Conservation (phyloP, 306 rosid species). For the Dryas alaskensis region DNA sequence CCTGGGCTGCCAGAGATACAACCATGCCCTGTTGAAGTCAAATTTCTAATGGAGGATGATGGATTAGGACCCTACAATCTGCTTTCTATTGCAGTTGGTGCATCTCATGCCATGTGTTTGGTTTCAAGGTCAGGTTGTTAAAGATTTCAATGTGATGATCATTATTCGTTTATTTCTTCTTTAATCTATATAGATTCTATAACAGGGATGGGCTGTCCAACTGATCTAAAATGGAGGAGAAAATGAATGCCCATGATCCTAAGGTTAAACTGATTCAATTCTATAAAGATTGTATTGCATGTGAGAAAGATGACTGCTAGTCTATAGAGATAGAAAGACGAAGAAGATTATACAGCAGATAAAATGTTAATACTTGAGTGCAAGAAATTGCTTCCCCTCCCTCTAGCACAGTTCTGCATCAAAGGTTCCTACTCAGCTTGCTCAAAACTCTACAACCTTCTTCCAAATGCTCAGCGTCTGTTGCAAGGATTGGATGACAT, state of each 20-base stretch:
- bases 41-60: constrained; percentile 73
- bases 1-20: constrained; percentile 84
- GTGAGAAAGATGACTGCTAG: background rate
- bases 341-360: background rate
- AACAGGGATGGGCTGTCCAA: constrained; percentile 8
- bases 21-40: constrained; percentile 66
- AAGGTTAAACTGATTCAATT: background rate
- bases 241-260: background rate
- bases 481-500: constrained; percentile 2
- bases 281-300: background rate
- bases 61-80: constrained; percentile 71
- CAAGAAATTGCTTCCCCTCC: background rate
- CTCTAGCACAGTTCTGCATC: background rate
- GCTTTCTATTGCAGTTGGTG: constrained; percentile 69
- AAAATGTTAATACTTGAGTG: background rate
- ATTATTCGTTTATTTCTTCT: background rate
- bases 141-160: background rate
- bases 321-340: background rate
- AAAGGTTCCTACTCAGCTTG: background rate
- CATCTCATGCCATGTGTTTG: constrained; percentile 82
- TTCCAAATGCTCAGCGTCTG: background rate
- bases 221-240: constrained; percentile 11
- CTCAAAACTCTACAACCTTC: background rate
- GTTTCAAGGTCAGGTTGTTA: constrained; percentile 48
- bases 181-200: background rate